Conservation (phyloP, 805 yeast species). For the Pichia cabralensis region DNA sequence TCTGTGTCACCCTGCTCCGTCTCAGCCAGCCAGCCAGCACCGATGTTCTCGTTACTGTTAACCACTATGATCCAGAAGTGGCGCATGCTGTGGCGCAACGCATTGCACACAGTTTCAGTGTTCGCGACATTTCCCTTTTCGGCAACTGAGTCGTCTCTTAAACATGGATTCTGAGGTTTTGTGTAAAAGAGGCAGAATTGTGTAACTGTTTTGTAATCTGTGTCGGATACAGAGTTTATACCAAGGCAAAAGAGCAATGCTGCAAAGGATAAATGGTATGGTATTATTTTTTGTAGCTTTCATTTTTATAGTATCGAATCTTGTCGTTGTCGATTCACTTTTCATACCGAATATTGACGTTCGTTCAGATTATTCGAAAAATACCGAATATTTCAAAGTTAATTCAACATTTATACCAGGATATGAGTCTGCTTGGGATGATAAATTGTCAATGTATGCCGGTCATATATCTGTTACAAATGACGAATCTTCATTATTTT, state of each 20-base stretch:
- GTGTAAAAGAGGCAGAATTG: too few species aligned
- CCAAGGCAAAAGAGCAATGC: too few species aligned
- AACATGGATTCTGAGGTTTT: too few species aligned
- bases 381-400: too few species aligned
- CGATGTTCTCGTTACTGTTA: constrained; percentile 2
- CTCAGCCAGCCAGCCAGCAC: constrained; percentile 1
- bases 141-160: too few species aligned
- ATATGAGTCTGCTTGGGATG: constrained; percentile 1
- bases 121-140: neutral
- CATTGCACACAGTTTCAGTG: too few species aligned
- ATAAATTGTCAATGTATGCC: constrained; percentile 8
- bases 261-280: too few species aligned
- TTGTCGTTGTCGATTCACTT: neutral
- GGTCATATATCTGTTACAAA: constrained; percentile 8
- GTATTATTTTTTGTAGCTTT: too few species aligned
- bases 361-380: neutral
- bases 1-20: constrained; percentile 1
- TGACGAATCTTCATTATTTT: constrained; percentile 36
- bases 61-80: neutral
- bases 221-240: too few species aligned
- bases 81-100: neutral
- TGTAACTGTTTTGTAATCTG: too few species aligned
- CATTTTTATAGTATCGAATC: too few species aligned
- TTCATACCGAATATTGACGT: neutral
- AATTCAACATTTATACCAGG: constrained; percentile 4